Conservation (phyloP, 768 basidiomycete genomes). For the Agaricus blazei region DNA sequence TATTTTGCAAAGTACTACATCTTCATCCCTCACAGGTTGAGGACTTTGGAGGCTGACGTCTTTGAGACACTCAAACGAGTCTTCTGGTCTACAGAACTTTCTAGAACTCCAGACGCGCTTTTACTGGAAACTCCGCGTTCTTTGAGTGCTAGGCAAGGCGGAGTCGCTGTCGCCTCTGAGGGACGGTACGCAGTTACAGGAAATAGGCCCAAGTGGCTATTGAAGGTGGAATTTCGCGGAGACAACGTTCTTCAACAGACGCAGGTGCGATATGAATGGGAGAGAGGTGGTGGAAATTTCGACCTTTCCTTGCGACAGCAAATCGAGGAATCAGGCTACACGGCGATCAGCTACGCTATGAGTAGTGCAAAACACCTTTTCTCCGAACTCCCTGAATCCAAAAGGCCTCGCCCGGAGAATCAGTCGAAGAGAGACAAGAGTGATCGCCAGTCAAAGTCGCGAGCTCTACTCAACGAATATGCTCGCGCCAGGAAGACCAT, state of each 20-base stretch:
- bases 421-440: not conserved
- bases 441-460: not conserved
- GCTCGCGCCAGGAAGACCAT: not conserved
- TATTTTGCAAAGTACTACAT: no score
- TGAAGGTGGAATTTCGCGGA: slow-evolving; percentile 1
- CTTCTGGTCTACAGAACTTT: no score
- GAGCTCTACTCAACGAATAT: not conserved
- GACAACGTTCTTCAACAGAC: not conserved
- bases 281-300: not conserved
- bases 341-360: slow-evolving; percentile 8
- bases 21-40: no score
- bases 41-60: no score
- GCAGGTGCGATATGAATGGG: not conserved
- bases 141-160: not conserved
- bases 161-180: not conserved
- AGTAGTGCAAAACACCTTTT: slow-evolving; percentile 1
- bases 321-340: not conserved
- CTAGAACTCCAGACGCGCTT: slow-evolving; percentile 1
- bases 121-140: not conserved
- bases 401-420: not conserved
- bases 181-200: slow-evolving; percentile 7
- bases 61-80: no score
- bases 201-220: slow-evolving; percentile 1
- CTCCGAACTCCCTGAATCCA: not conserved
- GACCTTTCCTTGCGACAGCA: not conserved